These are phyloP conservation scores for Parastagonospora avenae DNA, from an alignment of 2,329 filamentous ascomycete species.

Conservation along the genomic window DNA sequence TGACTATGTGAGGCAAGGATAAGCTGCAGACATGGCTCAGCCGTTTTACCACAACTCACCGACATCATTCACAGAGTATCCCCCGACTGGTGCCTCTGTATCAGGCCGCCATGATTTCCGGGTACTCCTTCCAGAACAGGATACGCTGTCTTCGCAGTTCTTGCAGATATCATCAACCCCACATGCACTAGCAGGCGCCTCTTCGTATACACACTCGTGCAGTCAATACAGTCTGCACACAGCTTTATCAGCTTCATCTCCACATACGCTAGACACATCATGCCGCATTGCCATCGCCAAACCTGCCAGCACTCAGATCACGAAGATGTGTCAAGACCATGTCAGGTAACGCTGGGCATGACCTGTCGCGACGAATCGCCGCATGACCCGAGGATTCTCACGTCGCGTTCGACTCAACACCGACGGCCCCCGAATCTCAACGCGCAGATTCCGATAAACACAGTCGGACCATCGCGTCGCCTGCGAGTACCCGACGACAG, in stretches of 20 bases:
- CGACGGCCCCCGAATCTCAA: conserved; percentile 2
- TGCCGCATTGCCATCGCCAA: conserved; percentile 12
- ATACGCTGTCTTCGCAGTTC: conserved; percentile 14
- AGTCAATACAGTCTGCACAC: conserved; percentile 16
- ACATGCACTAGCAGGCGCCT: conserved; percentile 32
- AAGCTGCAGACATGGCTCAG: background rate
- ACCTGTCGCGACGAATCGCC: conserved; percentile 16
- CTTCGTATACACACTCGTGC: conserved; percentile 19
- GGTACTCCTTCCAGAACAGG: conserved; percentile 27
- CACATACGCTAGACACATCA: conserved; percentile 39
- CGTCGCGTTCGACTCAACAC: conserved; percentile 4
- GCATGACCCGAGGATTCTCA: conserved; percentile 3
- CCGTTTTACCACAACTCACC: background rate
- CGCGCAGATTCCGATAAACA: conserved; percentile 6
- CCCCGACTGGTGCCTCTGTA: background rate
- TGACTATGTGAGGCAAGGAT: no score
- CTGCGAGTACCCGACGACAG: conserved; percentile 24
- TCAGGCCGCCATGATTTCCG: conserved; percentile 6
- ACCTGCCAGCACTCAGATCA: conserved; percentile 1
- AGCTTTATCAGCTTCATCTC: conserved; percentile 27
- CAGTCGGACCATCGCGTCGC: conserved; percentile 8
- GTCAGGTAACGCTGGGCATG: conserved; percentile 16
- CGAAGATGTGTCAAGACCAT: conserved; percentile 14
- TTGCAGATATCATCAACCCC: conserved; percentile 26
- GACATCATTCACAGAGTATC: background rate